These are phyloP conservation scores for Daldinia childiae DNA, from an alignment of 495 filamentous ascomycete species.

Conservation along the genomic window DNA sequence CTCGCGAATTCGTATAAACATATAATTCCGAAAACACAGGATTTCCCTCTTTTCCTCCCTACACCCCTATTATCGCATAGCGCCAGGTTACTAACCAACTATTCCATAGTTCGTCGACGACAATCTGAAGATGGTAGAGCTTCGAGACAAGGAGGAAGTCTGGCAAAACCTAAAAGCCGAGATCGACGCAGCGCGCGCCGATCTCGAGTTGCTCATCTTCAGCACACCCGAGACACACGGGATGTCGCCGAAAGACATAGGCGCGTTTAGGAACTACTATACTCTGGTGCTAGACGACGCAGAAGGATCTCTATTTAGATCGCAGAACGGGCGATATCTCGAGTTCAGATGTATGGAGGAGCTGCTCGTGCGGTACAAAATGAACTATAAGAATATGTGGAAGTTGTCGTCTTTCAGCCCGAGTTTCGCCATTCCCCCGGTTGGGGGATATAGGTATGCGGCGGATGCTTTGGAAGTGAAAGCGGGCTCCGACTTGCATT, in stretches of 20 bases:
- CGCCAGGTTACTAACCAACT: not conserved
- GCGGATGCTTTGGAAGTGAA: not conserved
- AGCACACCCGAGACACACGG: not conserved
- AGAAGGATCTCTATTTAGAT: not conserved
- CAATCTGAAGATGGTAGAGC: constrained; percentile 25
- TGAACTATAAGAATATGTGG: not conserved
- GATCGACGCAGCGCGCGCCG: not conserved
- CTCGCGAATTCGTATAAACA: not conserved
- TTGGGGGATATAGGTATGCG: constrained; percentile 9
- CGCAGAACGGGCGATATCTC: constrained; percentile 36
- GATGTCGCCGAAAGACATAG: not conserved
- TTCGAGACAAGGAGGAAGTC: constrained; percentile 25
- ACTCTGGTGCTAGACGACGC: constrained; percentile 7
- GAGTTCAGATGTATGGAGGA: constrained; percentile 37
- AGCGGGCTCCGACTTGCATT: not conserved
- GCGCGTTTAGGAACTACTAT: constrained; percentile 3
- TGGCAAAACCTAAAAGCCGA: constrained; percentile 10
- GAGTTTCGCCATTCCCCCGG: not conserved
- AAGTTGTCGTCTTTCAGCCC: not conserved
- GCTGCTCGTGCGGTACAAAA: constrained; percentile 24
- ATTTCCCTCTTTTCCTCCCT: not conserved
- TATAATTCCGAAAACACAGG: not conserved
- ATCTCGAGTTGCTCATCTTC: not conserved
- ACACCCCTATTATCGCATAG: not conserved
- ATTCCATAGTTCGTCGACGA: constrained; percentile 30